Base-by-base conservation (phyloP, 2,329 filamentous ascomycete species). In the Chaetothyriales sp. region DNA sequence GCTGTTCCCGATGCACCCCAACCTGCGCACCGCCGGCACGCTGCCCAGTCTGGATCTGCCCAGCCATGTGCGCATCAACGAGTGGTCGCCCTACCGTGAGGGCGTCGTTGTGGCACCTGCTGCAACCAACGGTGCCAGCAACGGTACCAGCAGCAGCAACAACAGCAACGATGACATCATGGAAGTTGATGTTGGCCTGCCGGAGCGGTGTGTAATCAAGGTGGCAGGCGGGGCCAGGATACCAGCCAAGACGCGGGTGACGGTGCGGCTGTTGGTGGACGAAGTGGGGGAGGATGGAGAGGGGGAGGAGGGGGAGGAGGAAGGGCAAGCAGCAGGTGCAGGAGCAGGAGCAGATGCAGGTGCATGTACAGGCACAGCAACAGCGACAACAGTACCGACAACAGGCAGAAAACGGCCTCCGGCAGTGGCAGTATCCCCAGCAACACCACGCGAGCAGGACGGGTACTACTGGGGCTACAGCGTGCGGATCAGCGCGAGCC, bases 391-490 rank as follows among this genome's bases (percentile, higher is more conserved):
- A 19, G 7, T 10, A 32, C 8, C 28, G 28, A 9, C 7, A 39
- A 39, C 32, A 73, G 15, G 57, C 63, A 12, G 62, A 67, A 1
- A 58, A 61, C 0, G 53, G 46, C 7, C 51, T 70, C 58, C 61
- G 2, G 79, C 77, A 1, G 74, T 80, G 49, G 77, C 81, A 15
- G 81, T 90, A 2, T 73, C 81, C 36, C 84, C 86, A 0, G 71
- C 76, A 22, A 69, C 75, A 2, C 87, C 87, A 1, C 76, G 86
- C 51, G 82, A 83, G 49, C 79, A 88, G 56, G 78, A 73, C 1
- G 87, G 87, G 0, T 92, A 87, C 66, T 93, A 89, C 68, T 94
- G 87, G 86, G 87, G 87, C 45, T 94, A 84, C 65, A 75, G 71
- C 7, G 79, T 88, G 2, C 78, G 87, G 22, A 78, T 75, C 54